phyloP scores from a whole-genome alignment of 2,329 filamentous ascomycete genomes.

The Colletotrichum abscissum region DNA sequence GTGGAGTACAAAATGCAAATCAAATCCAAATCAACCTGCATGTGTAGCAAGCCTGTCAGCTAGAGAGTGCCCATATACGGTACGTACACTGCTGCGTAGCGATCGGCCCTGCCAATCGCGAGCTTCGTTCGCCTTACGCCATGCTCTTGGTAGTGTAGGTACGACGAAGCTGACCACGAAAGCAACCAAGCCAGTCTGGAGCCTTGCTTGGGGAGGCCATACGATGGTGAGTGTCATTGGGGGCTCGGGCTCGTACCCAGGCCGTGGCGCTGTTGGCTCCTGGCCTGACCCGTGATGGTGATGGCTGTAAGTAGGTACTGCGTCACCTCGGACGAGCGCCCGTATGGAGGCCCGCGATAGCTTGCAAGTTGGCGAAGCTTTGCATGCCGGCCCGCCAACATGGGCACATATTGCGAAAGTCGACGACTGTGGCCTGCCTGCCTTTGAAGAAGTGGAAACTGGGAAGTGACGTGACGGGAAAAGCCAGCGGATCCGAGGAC shows the following conservation, averaged over 20 bases:
- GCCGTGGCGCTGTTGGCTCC: background rate
- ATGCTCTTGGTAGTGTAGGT: background rate
- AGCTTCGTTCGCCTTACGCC: background rate
- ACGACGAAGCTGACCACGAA: background rate
- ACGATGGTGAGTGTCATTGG: background rate
- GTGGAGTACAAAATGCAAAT: background rate
- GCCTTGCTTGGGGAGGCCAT: background rate
- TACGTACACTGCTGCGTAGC: background rate
- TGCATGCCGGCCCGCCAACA: background rate
- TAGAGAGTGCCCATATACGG: background rate
- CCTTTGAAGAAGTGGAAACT: background rate
- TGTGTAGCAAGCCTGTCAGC: conserved; percentile 4
- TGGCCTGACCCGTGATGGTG: background rate
- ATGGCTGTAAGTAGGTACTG: background rate
- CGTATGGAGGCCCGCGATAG: background rate
- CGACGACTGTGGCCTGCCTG: background rate
- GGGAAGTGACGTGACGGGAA: background rate
- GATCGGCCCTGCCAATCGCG: background rate
- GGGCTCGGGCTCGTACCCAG: background rate
- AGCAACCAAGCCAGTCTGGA: background rate
- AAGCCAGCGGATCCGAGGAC: background rate
- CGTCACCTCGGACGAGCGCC: background rate
- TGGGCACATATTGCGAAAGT: background rate
- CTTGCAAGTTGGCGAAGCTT: background rate
- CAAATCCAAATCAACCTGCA: background rate